Base-by-base conservation (phyloP, 1,284 basidiomycete species). In the Ustilago crameri region DNA sequence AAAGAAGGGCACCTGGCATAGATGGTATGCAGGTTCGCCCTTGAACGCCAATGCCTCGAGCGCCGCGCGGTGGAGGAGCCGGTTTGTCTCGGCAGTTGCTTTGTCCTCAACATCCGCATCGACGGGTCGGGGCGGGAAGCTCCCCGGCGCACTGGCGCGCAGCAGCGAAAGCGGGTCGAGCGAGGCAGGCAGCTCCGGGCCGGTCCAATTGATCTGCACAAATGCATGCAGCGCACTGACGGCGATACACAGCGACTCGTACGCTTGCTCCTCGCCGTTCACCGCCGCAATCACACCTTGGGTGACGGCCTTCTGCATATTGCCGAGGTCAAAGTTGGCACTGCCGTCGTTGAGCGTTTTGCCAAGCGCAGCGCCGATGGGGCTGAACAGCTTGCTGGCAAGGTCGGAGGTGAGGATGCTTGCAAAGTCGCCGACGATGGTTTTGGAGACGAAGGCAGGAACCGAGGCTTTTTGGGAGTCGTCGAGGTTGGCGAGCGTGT, bases 21-120 rank as follows among this genome's bases (percentile, higher is more conserved):
- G 90, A 83, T 98, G 96, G 84, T 98, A 99, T 0, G 93, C 93
- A 3, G 96, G 96, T 85, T 98, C 95, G 1, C 96, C 96, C 2
- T 89, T 89, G 63, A 89, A 89, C 0, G 93, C 90, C 43, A 99
- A 88, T 66, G 91, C 89, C 5, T 90, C 86, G 44, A 95, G 86
- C 14, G 93, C 88, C 1, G 83, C 77, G 30, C 85, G 84, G 78
- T 93, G 88, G 41, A 96, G 84, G 47, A 61, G 12, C 2, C 58
- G 53, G 20, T 55, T 50, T 9, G 51, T 58, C 59, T 66, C 59
- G 10, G 43, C 45, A 9, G 62, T 68, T 10, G 80, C 52, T 30
- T 59, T 67, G 4, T 67, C 64, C 38, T 81, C 57, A 34, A 85
- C 76, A 50, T 85, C 76, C 32, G 84, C 76, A 76, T 90, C 84